A percentile compares a stretch with the other conserved stretches of the same genome.
phyloP scores from a whole-genome alignment of 2,329 filamentous ascomycete genomes.

The Ceratocystis variospora region DNA sequence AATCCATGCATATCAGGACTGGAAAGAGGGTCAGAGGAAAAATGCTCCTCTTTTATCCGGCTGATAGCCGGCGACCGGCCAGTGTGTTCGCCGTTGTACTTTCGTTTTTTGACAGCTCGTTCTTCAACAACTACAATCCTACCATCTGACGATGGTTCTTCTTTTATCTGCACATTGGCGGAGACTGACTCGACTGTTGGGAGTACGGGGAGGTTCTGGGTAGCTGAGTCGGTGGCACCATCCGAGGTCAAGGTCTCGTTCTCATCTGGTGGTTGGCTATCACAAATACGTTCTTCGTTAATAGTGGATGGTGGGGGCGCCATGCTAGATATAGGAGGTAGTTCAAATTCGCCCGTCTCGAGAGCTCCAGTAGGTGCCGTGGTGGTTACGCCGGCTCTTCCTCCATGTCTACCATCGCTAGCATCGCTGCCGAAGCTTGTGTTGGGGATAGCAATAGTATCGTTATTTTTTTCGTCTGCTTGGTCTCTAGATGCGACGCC shows the following conservation, averaged over 20 bases:
- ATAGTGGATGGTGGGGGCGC: background rate
- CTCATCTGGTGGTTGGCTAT: slow-evolving; percentile 15
- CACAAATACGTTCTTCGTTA: slow-evolving; percentile 14
- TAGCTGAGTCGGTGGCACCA: background rate
- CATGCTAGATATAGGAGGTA: background rate
- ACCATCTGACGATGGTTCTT: slow-evolving; percentile 29
- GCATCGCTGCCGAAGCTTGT: slow-evolving; percentile 8
- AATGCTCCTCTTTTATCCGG: slow-evolving; percentile 15
- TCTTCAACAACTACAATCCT: slow-evolving; percentile 8
- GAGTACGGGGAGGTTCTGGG: slow-evolving; percentile 6
- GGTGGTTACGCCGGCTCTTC: background rate
- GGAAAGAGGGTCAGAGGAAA: background rate
- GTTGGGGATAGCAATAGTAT: slow-evolving; percentile 13
- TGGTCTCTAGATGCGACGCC: background rate
- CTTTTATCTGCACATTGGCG: slow-evolving; percentile 28
- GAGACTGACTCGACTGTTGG: background rate
- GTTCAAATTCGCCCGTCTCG: slow-evolving; percentile 3
- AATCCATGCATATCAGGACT: slow-evolving; percentile 2
- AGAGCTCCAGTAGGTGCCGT: background rate
- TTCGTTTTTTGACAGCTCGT: slow-evolving; percentile 13
- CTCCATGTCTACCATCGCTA: background rate
- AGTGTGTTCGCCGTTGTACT: background rate
- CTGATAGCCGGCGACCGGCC: background rate
- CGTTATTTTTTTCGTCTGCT: slow-evolving; percentile 3
- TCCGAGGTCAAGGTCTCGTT: slow-evolving; percentile 3